Base-by-base conservation (phyloP, 1,139 yeast genomes). In the Trichomonascaceae sp. region DNA sequence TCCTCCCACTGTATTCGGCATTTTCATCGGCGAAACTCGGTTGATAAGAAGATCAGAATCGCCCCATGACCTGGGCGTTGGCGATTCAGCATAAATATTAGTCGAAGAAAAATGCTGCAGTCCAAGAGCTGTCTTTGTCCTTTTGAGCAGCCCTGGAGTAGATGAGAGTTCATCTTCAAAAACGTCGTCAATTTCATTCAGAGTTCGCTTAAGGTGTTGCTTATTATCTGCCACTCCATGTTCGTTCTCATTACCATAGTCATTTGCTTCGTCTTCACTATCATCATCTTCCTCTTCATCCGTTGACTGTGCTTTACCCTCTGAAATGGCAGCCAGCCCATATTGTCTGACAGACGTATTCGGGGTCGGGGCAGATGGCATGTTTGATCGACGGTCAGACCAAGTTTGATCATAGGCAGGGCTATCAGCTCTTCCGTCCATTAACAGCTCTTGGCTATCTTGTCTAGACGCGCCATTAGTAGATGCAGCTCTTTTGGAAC, bases 81-180 rank as follows among this genome's bases (percentile, higher is more conserved):
- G 63, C 22, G 63, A 60, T 38, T 58, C 61, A 9, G 58, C 59
- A 24, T 53, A 51, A 46, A 58, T 50, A 48, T 58, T 60, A 4
- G 62, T 59, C 8, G 52, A 44, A 8, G 60, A 50, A 58, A 57
- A 57, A 50, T 62, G 65, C 54, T 71, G 74, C 24, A 71, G 57
- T 1, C 74, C 74, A 53, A 70, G 69, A 6, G 69, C 71, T 1
- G 73, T 68, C 54, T 67, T 66, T 30, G 72, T 66, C 51, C 73
- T 66, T 56, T 63, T 70, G 52, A 70, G 51, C 30, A 47, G 22
- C 49, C 51, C 45, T 17, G 55, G 49, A 30, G 57, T 24, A 45
- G 54, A 27, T 30, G 43, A 22, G 19, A 39, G 18, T 19, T 51
- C 48, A 36, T 47, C 45, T 12, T 50, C 48, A 50, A 45, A 45